phyloP scores from a whole-genome alignment of 179 eudicot genomes.

The Amaranthus tricolor region DNA sequence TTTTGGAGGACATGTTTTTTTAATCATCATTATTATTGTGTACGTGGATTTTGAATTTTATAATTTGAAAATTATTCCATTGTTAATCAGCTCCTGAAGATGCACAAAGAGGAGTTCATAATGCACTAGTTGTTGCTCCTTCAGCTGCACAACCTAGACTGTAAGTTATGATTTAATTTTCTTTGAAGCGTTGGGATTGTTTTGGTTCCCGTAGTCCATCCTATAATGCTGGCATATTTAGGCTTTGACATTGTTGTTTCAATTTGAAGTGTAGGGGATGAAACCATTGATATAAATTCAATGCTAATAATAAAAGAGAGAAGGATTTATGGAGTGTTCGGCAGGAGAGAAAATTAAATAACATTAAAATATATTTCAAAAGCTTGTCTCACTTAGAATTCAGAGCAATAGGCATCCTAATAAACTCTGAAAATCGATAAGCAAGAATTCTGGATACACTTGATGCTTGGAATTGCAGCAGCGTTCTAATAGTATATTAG shows the following conservation, averaged over 20 bases:
- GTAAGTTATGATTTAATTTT: conserved; percentile 36
- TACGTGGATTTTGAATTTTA: background rate
- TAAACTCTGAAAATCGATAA: too few relatives aligned
- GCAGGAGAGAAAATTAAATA: too few relatives aligned
- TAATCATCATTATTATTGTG: background rate
- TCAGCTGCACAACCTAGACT: conserved; percentile 57
- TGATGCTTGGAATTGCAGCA: too few relatives aligned
- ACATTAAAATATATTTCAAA: too few relatives aligned
- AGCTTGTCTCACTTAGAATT: too few relatives aligned
- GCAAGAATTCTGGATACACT: too few relatives aligned
- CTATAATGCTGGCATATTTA: background rate
- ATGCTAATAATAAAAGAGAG: too few relatives aligned
- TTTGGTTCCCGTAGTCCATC: too few relatives aligned
- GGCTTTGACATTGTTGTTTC: background rate
- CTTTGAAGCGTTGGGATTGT: background rate
- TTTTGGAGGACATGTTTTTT: background rate
- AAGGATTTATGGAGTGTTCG: too few relatives aligned
- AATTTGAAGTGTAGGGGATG: background rate
- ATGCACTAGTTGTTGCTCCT: conserved; percentile 58
- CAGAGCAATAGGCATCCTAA: too few relatives aligned
- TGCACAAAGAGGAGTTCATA: conserved; percentile 47
- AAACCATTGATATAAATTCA: too few relatives aligned
- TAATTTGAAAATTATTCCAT: background rate
- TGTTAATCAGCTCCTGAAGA: conserved; percentile 54
- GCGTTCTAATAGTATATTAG: too few relatives aligned